These are phyloP conservation scores for Teratosphaeriaceae sp. DNA, from an alignment of 2,329 filamentous ascomycete genomes.

Conservation along the genomic window DNA sequence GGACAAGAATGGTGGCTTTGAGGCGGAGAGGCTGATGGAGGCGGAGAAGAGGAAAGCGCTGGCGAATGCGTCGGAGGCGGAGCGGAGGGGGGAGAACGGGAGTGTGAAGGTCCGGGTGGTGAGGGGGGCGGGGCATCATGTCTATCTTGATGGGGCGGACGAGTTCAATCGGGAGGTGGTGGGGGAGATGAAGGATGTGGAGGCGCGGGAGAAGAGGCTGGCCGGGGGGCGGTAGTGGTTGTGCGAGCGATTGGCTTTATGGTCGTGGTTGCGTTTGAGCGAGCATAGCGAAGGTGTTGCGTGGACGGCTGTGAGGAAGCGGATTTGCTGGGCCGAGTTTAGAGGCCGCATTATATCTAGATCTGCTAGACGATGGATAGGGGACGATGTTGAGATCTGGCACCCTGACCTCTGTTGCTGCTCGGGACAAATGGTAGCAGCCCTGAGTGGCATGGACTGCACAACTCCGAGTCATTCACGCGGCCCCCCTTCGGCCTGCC, in stretches of 20 bases:
- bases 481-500: no score
- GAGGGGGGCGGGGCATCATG: constrained; percentile 61
- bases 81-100: constrained; percentile 67
- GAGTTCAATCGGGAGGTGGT: constrained; percentile 62
- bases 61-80: constrained; percentile 54
- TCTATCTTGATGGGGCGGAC: constrained; percentile 64
- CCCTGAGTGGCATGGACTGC: no score
- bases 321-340: no score
- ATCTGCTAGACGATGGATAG: no score
- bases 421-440: no score
- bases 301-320: no score
- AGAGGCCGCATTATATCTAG: no score
- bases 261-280: no score
- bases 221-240: neutral
- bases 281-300: no score
- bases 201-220: constrained; percentile 19
- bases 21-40: constrained; percentile 71
- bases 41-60: constrained; percentile 57
- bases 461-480: constrained; percentile 3
- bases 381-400: no score
- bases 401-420: no score
- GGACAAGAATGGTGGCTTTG: constrained; percentile 75
- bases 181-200: constrained; percentile 60
- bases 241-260: no score
- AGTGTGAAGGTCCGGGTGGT: constrained; percentile 78